Conservation (phyloP, 163 green algal genomes). For the Botryococcus braunii region DNA sequence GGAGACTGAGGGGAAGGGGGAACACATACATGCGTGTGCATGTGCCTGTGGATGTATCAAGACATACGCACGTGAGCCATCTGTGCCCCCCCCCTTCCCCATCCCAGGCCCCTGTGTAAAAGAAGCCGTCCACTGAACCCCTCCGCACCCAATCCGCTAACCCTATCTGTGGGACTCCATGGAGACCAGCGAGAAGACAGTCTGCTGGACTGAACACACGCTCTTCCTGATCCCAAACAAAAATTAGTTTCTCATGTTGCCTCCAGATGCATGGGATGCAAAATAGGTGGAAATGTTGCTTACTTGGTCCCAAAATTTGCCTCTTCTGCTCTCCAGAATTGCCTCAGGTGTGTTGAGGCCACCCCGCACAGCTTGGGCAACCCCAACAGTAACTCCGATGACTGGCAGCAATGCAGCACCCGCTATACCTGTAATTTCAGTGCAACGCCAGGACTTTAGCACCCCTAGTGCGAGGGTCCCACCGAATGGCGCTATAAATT, state of each 20-base stretch:
- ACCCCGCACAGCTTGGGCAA: conserved; percentile 62
- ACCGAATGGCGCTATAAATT: neutral
- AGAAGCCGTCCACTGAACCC: neutral
- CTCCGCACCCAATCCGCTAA: neutral
- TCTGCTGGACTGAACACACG: neutral
- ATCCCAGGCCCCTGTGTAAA: neutral
- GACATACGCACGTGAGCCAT: neutral
- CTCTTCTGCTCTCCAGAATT: conserved; percentile 30
- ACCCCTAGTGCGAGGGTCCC: neutral
- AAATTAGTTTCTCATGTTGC: neutral
- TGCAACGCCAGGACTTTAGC: neutral
- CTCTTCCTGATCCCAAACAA: neutral
- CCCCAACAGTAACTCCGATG: conserved; percentile 57
- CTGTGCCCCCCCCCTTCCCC: no score
- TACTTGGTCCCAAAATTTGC: conserved; percentile 71
- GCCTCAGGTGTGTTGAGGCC: conserved; percentile 74
- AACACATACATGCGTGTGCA: neutral
- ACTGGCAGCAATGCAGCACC: conserved; percentile 76
- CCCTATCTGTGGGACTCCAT: neutral
- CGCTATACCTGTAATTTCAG: conserved; percentile 36
- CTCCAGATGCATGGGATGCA: no score
- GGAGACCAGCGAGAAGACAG: neutral
- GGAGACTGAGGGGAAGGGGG: no score
- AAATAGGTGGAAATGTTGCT: conserved; percentile 9
- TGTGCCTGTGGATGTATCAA: neutral